Base-by-base conservation (phyloP, 1,284 basidiomycete genomes). In the Pseudozyma flocculosa region DNA sequence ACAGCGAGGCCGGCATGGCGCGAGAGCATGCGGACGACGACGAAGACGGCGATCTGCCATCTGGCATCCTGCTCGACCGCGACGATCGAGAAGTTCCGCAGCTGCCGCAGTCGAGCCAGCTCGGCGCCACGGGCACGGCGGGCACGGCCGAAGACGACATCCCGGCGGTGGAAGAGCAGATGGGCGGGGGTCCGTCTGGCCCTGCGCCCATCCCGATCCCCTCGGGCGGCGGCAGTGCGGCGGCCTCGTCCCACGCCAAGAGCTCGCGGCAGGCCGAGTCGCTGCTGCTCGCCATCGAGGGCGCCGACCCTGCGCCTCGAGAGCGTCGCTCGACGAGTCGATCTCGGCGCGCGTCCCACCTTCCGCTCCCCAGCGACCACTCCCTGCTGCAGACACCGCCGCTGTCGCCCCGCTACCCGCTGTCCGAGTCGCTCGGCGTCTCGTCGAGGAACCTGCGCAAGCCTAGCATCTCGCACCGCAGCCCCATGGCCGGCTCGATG, bases 401-500 rank as follows among this genome's bases (percentile, higher is more conserved):
- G n/a, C 50, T 66, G 21, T 76, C 75, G 34, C 75, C 75, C 8
- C 61, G 58, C n/a, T 23, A 50, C 21, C 39, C 50, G 32, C 56
- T 65, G 22, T 32, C 45, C 22, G 60, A 67, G 29, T 53, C 54
- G 40, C 39, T 66, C 18, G 55, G 58, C 17, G 51, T 55, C 2
- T 60, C 56, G 45, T 43, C 51, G 19, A 61, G 56, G 18, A 55
- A 56, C 40, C 38, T 40, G 39, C 66, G 69, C 45, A 58, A 59
- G 43, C 54, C 54, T 41, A 68, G 62, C 52, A 46, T 67, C 22
- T 60, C 66, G 34, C 62, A 65, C 42, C 54, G 54, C 29, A 69
- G 66, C 45, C 70, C 57, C 30, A 68, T 65, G 56, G 59, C 47
- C 15, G 59, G 55, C 13, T 61, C 65, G n/a, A 82, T 75, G 36